phyloP scores from a whole-genome alignment of 2,329 filamentous ascomycete genomes.

The Rhynchosporium graminicola region DNA sequence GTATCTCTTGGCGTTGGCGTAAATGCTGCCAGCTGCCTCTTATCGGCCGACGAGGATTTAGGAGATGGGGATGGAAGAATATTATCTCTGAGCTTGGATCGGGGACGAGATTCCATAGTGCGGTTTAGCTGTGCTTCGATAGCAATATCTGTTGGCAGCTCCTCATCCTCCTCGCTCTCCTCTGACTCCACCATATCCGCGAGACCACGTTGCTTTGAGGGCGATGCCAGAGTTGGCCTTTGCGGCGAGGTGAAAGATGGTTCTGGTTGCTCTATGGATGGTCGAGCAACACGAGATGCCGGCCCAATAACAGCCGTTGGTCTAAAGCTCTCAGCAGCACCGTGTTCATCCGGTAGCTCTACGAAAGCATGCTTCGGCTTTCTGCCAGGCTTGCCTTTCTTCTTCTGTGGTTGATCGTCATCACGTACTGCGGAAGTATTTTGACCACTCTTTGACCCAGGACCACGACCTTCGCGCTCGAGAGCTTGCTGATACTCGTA shows the following conservation, averaged over 20 bases:
- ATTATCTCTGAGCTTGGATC: neutral
- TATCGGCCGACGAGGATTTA: neutral
- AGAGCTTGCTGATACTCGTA: slow-evolving; percentile 50
- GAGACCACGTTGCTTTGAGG: slow-evolving; percentile 26
- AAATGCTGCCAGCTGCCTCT: neutral
- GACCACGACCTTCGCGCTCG: slow-evolving; percentile 17
- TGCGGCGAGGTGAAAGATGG: slow-evolving; percentile 20
- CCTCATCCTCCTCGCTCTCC: slow-evolving; percentile 26
- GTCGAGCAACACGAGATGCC: slow-evolving; percentile 4
- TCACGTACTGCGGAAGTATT: slow-evolving; percentile 12
- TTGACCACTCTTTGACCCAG: slow-evolving; percentile 10
- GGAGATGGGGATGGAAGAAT: slow-evolving; percentile 4
- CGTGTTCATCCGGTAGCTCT: neutral
- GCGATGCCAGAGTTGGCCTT: slow-evolving; percentile 32
- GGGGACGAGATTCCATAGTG: neutral
- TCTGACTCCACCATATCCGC: slow-evolving; percentile 23
- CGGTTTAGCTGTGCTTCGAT: slow-evolving; percentile 12
- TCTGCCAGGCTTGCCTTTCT: slow-evolving; percentile 16
- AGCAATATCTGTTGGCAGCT: slow-evolving; percentile 2
- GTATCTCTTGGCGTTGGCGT: neutral
- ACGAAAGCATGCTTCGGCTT: slow-evolving; percentile 15
- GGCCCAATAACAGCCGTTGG: neutral
- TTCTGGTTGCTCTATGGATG: slow-evolving; percentile 8
- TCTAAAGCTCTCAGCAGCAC: neutral
- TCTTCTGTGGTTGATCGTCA: neutral